These are phyloP conservation scores for Amanita pallidorosea DNA, from an alignment of 768 basidiomycete species.

Conservation along the genomic window DNA sequence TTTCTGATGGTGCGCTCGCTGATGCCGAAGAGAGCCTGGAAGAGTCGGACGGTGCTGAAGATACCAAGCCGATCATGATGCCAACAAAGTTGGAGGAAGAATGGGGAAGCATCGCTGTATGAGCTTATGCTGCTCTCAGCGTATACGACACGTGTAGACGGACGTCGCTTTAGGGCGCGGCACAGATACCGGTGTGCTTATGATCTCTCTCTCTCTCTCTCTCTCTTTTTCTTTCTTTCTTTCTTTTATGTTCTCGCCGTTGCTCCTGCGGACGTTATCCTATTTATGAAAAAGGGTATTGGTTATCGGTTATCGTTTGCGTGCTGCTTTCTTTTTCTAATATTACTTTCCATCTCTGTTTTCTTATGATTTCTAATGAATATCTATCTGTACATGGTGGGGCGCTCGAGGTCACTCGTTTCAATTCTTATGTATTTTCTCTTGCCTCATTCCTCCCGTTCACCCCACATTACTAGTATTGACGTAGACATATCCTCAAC, in stretches of 20 bases:
- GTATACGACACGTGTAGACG: neutral
- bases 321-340: neutral
- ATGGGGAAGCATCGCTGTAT: constrained; percentile 2
- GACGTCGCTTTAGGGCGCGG: neutral
- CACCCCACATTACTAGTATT: too few relatives aligned
- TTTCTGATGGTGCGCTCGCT: neutral
- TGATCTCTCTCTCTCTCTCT: neutral
- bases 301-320: neutral
- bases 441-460: too few relatives aligned
- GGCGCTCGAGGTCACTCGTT: too few relatives aligned
- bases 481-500: too few relatives aligned
- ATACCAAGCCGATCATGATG: neutral
- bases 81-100: constrained; percentile 2
- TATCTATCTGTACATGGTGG: neutral
- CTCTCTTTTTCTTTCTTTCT: neutral
- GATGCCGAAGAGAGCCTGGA: neutral
- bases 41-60: neutral
- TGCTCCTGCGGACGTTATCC: neutral
- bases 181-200: neutral
- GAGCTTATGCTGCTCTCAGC: neutral
- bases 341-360: neutral
- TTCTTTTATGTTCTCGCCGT: neutral
- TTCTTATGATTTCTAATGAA: neutral
- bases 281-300: neutral
- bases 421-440: too few relatives aligned